Conservation (phyloP, 164 flowering plant genomes). For the Euptelea pleiosperma region DNA sequence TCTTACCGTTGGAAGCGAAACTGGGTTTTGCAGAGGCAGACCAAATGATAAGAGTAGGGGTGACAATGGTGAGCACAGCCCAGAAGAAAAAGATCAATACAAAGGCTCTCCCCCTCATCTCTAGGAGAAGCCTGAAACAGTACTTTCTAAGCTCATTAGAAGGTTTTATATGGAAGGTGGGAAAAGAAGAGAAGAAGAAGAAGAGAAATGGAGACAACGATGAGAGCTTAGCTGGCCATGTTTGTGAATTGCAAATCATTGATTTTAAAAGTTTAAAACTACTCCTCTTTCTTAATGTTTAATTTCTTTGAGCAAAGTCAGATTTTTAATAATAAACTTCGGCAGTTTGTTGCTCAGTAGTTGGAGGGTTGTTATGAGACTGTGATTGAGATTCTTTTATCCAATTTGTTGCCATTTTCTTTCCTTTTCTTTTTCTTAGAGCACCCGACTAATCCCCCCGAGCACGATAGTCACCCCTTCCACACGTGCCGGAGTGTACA, state of each 20-base stretch:
- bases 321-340: neutral
- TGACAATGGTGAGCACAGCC: slow-evolving; percentile 68
- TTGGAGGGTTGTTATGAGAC: slow-evolving; percentile 42
- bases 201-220: neutral
- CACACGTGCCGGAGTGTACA: too few relatives aligned
- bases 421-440: too few relatives aligned
- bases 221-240: slow-evolving; percentile 16
- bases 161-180: too few relatives aligned
- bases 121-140: slow-evolving; percentile 3
- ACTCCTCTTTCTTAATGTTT: neutral
- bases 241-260: slow-evolving; percentile 7
- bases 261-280: neutral
- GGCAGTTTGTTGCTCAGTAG: slow-evolving; percentile 29
- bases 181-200: neutral
- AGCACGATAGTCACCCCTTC: too few relatives aligned
- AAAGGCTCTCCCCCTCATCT: slow-evolving; percentile 51
- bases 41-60: slow-evolving; percentile 61
- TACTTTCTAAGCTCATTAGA: neutral
- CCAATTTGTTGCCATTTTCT: neutral
- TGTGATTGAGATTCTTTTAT: slow-evolving; percentile 10
- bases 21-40: slow-evolving; percentile 49
- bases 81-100: slow-evolving; percentile 64
- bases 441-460: too few relatives aligned
- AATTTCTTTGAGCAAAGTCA: neutral
- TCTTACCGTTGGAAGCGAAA: slow-evolving; percentile 31